phyloP scores from a whole-genome alignment of 805 yeast genomes.

The Kuraishia capsulata region DNA sequence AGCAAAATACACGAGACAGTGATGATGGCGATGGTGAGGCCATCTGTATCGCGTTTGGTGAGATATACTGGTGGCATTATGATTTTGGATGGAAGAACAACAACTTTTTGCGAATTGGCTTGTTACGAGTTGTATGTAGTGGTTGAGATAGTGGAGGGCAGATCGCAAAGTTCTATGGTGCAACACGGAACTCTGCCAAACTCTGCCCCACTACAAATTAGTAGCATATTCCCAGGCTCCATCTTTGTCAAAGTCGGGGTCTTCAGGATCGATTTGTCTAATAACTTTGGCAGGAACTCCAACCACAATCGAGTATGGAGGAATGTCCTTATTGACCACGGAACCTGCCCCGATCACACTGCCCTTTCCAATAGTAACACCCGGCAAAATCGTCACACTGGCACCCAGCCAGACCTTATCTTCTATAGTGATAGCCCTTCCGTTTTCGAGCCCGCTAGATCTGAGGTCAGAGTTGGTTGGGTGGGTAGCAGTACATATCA shows the following conservation, averaged over 20 bases:
- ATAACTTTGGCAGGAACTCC: conserved; percentile 41
- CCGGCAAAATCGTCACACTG: conserved; percentile 46
- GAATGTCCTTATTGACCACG: conserved; percentile 51
- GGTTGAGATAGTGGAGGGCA: no score
- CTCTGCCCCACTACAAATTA: neutral
- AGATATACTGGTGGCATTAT: no score
- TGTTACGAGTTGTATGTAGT: neutral
- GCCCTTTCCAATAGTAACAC: conserved; percentile 56
- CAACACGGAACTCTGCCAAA: no score
- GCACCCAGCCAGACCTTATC: conserved; percentile 65
- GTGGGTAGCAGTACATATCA: conserved; percentile 56
- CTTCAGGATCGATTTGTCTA: conserved; percentile 1
- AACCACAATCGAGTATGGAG: conserved; percentile 44
- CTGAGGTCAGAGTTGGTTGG: conserved; percentile 42
- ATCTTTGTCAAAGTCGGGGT: neutral
- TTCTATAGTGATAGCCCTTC: conserved; percentile 49
- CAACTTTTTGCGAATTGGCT: no score
- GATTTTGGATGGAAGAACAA: no score
- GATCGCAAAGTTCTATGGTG: no score
- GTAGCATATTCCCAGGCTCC: neutral
- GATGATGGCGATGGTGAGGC: neutral
- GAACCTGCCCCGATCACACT: conserved; percentile 61
- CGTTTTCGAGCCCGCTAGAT: conserved; percentile 38
- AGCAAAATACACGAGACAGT: neutral
- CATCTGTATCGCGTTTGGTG: neutral